Evolutionary conservation across 495 filamentous ascomycete species (phyloP), one percentile per base, ranked within the genome.

Genomic region (Aspergillus taichungensis): DNA sequence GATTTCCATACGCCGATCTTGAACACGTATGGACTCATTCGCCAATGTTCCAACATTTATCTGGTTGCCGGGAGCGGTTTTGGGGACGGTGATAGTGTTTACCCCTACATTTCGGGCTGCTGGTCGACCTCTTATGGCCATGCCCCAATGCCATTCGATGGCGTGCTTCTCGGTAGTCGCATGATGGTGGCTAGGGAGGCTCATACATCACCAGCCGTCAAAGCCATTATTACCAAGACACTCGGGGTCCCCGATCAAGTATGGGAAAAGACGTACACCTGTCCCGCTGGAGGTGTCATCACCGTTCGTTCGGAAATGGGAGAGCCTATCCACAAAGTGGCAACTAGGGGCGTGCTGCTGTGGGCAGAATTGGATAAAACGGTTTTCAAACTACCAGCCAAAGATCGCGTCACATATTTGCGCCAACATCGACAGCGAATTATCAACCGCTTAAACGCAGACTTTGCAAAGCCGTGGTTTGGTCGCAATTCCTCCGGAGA

Each of bases 51-150:
- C 11, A 75, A 75, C 49, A 63, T 75, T 29, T 65, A 74, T 24
- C 53, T 75, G 11, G 61, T 75, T 37, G 72, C 66, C 36, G 72
- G 72, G 14, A 72, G 68, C 55, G 72, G 72, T 6, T 74, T 75
- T 46, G 72, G 72, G 34, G 60, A 60, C 11, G 51, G 66, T 6
- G 65, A 73, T 29, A 68, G 67, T 37, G 69, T 69, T 3, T 72
- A 70, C 38, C 69, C 68, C 7, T 75, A 75, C 40, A 58, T 75
- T 4, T 67, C 61, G 8, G 72, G 72, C 37, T 47, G 45, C 3
- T 74, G 72, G 72, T 67, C 72, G 10, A 43, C 53, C 28, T 47
- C 57, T 36, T 63, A 60, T 13, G 66, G 64, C 12, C 62, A 67
- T 33, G 57, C 68, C 34, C 47, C 56, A 8, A 75, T 75, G 72